Evolutionary conservation across 768 basidiomycete species (phyloP), one percentile per base, ranked within the genome.

Genomic region (Suillus decipiens): DNA sequence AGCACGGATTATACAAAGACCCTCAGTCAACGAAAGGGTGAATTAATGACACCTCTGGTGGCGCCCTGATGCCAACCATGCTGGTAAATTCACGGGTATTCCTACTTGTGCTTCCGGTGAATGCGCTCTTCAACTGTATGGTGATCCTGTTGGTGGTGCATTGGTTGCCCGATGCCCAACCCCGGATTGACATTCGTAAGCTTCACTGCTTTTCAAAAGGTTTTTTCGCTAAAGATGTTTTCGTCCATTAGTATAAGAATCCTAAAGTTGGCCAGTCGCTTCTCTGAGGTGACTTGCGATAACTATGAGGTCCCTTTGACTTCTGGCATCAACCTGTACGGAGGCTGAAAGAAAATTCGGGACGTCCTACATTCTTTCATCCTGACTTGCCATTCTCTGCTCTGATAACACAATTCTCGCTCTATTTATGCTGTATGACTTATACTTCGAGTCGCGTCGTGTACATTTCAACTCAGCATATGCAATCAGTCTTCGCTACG

Each of bases 181-280:
- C 48, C 48, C 3, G 24, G 48, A 50, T 14, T 50, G 48, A 50
- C 48, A 28, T 28, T 50, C 2, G 48, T 50, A 50, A 28, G 48
- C 17, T 4, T 28, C 17, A 28, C 24, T 50, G 15, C 45, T 50
- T 50, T 50, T 8, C 24, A 28, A 50, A 15, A 15, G 24, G 15
- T 14, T 24, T 22, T 28, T 8, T 24, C 14, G 48, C 48, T 50
- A 28, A 50, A 28, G 24, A 17, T 15, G 7, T 17, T 45, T 48
- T 24, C 24, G 24, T 28, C 24, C 14, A 50, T 50, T 2, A 50
- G 48, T 50, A 50, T 28, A 15, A 15, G 6, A 50, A 50, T 15
- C 48, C 48, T 24, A 48, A 50, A 28, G 47, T 48, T 15, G 47
- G 47, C 15, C 47, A 48, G 47, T 28, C 47, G 47, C 47, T 48